Evolutionary conservation across 371 early-diverging fungal species (phyloP), one percentile per base, ranked within the genome.

Genomic region (Lichtheimia ornata): DNA sequence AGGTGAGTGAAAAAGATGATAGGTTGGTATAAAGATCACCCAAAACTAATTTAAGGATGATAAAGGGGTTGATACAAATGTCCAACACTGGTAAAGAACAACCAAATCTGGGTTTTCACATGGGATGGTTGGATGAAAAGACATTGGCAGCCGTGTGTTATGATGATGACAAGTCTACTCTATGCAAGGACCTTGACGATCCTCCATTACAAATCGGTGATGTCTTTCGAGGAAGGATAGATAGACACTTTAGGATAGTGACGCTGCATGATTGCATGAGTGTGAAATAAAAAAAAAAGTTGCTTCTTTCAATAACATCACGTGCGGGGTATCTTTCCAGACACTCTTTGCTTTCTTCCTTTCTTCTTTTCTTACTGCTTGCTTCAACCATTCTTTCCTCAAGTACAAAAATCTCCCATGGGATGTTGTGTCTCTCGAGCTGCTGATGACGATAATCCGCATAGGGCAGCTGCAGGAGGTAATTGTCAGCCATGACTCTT

Each of bases 371-470:
- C 15, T 52, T 50, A n/a, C 43, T 17, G 4, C 47, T 47, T 22
- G 18, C 47, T 22, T 47, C 22, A 5, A 47, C 47, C 47, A 18
- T 47, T 47, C 47, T 22, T n/a, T 9, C 47, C 45, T 35, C 13
- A 43, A 35, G 11, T 35, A 18, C 45, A 35, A 53, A 41, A 47
- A 66, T 44, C 49, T 59, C 57, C 41, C 59, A 74, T 74, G 75
- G 75, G 75, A 61, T 74, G 75, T 51, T 72, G 72, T 64, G 59
- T 67, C 44, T 75, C 72, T 53, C 62, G 67, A 35, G 59, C 55
- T 24, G 59, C 59, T 49, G 61, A 62, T 14, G 60, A 62, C 40
- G 51, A 61, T 45, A 35, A 27, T 54, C 35, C 41, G 12, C 41
- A 30, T 17, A 20, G 15, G 30, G 50, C 15, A 12, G 50, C 25